Evolutionary conservation across 2,329 filamentous ascomycete species (phyloP).

Genomic region (Fusarium nygamai): DNA sequence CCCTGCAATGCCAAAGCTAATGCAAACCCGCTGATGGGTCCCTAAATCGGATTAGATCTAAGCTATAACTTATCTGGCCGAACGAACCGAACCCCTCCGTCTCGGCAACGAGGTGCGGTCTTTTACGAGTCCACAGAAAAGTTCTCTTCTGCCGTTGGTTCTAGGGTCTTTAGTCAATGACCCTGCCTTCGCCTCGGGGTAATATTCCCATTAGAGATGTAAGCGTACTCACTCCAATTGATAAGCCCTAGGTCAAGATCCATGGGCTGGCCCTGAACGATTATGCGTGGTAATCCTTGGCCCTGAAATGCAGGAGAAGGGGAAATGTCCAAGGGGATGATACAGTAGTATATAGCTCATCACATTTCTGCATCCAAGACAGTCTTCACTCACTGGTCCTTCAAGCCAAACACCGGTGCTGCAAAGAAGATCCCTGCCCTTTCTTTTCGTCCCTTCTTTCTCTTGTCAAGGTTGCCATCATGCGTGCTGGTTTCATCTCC

Average conservation of each 20-base stretch:
- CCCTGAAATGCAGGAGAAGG: neutral
- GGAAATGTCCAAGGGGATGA: neutral
- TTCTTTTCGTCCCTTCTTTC: neutral
- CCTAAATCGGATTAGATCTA: constrained; percentile 33
- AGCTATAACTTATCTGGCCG: neutral
- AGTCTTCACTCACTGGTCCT: constrained; percentile 3
- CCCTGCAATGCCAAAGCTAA: neutral
- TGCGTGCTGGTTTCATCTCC: constrained; percentile 35
- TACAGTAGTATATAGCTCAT: constrained; percentile 22
- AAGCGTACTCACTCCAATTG: neutral
- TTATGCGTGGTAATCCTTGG: neutral
- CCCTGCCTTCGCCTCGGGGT: neutral
- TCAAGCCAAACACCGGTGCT: constrained; percentile 3
- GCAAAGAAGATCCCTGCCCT: constrained; percentile 17
- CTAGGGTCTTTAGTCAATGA: neutral
- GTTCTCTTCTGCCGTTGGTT: neutral
- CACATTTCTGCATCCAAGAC: constrained; percentile 4
- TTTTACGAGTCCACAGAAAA: neutral
- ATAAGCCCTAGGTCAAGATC: neutral
- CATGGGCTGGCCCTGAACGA: neutral
- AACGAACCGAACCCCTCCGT: neutral
- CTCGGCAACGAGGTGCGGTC: neutral
- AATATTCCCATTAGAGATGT: neutral
- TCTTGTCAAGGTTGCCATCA: constrained; percentile 11
- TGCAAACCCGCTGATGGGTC: neutral